Percentiles rank a stretch among this genome's conserved stretches.
Evolutionary conservation across 352 stramenopile genomes (phyloP).

Genomic region (Lagenidium giganteum): DNA sequence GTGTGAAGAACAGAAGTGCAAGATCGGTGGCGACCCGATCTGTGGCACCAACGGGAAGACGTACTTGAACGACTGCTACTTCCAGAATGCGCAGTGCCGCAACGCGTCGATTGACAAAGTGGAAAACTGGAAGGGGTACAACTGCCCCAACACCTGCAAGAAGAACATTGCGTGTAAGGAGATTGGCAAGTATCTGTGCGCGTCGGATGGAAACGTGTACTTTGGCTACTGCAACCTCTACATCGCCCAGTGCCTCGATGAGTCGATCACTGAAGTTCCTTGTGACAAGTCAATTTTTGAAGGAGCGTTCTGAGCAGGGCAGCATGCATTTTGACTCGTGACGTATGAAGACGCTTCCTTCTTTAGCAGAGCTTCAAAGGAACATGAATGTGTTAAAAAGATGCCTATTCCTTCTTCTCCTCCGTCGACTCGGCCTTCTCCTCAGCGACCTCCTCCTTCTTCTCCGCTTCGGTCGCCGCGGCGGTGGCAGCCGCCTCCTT

Average conservation of each 20-base stretch:
- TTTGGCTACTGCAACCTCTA: slow-evolving; percentile 31
- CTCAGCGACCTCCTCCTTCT: background rate
- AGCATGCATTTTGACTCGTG: background rate
- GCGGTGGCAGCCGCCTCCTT: background rate
- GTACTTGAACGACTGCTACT: slow-evolving; percentile 26
- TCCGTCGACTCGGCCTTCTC: background rate
- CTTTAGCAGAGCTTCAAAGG: too few relatives aligned
- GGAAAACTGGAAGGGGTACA: slow-evolving; percentile 22
- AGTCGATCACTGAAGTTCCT: slow-evolving; percentile 9
- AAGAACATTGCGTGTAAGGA: slow-evolving; percentile 23
- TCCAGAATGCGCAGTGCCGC: slow-evolving; percentile 22
- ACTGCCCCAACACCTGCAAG: slow-evolving; percentile 23
- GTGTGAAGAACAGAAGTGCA: slow-evolving; percentile 11
- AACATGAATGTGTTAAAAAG: too few relatives aligned
- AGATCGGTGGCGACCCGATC: slow-evolving; percentile 12
- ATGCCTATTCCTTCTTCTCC: slow-evolving; percentile 3
- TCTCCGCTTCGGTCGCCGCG: background rate
- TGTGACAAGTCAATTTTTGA: slow-evolving; percentile 17
- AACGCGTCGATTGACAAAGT: slow-evolving; percentile 13
- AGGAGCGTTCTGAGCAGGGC: slow-evolving; percentile 1
- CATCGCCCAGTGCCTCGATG: slow-evolving; percentile 22
- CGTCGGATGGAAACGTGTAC: slow-evolving; percentile 25
- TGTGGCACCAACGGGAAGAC: slow-evolving; percentile 25
- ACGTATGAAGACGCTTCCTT: too few relatives aligned
- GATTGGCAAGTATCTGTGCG: slow-evolving; percentile 25